A percentile compares a stretch with the other conserved stretches of the same genome.
These are phyloP conservation scores for Pyrenophora tritici-repentis DNA, from an alignment of 2,329 filamentous ascomycete species.

Conservation along the genomic window DNA sequence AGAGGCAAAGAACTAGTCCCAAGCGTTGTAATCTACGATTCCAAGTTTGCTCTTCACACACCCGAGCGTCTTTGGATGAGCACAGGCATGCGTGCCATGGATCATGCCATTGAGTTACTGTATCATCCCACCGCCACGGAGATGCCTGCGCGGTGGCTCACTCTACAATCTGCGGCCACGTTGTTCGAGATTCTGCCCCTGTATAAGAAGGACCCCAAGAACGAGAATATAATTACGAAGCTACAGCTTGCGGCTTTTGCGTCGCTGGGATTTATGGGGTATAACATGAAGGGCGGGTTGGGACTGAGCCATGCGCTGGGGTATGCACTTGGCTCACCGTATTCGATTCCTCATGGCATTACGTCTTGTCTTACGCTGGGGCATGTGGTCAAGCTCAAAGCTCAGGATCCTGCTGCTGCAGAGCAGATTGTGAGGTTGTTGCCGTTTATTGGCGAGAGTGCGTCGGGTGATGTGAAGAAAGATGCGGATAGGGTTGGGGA, in stretches of 20 bases:
- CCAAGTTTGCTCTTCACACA: constrained; percentile 57
- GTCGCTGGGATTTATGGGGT: constrained; percentile 56
- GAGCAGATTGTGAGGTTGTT: constrained; percentile 53
- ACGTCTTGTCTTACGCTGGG: constrained; percentile 61
- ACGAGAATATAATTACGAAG: constrained; percentile 56
- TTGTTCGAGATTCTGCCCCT: constrained; percentile 56
- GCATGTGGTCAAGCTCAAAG: constrained; percentile 60
- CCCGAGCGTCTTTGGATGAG: constrained; percentile 56
- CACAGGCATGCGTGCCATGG: constrained; percentile 59
- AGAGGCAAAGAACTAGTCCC: constrained; percentile 51
- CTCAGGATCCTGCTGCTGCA: constrained; percentile 51
- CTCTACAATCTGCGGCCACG: constrained; percentile 51
- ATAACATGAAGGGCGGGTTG: constrained; percentile 57
- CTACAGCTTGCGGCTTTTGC: constrained; percentile 60
- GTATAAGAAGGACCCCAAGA: constrained; percentile 52
- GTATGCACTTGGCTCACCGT: constrained; percentile 61
- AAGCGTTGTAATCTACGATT: constrained; percentile 59
- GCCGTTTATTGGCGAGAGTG: constrained; percentile 50
- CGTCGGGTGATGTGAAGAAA: constrained; percentile 47
- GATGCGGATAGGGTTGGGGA: constrained; percentile 55
- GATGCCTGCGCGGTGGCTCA: constrained; percentile 55
- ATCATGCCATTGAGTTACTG: constrained; percentile 60
- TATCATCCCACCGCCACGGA: constrained; percentile 60
- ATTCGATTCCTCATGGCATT: constrained; percentile 61
- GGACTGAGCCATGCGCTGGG: constrained; percentile 55